Percentiles rank a stretch among this genome's conserved stretches.
Evolutionary conservation across 2,329 filamentous ascomycete species (phyloP).

Genomic region (Chaetomium globosum): DNA sequence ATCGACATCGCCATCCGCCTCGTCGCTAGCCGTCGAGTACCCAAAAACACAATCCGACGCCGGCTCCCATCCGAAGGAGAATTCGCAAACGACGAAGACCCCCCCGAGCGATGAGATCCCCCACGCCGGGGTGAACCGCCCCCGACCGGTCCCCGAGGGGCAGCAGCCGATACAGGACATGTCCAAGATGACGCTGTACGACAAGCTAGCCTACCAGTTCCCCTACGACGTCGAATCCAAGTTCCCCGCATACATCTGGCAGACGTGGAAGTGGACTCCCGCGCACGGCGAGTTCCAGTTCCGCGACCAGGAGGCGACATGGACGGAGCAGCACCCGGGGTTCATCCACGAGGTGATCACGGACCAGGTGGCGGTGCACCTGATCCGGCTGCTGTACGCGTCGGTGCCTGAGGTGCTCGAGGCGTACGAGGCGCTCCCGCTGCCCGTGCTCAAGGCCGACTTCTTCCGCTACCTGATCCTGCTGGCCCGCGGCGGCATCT

Average conservation of each 20-base stretch:
- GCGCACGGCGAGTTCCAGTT: constrained; percentile 77
- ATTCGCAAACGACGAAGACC: constrained; percentile 34
- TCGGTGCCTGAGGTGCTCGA: constrained; percentile 77
- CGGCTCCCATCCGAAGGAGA: constrained; percentile 33
- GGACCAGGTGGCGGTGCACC: constrained; percentile 79
- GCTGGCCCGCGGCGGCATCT: constrained; percentile 65
- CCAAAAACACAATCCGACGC: constrained; percentile 33
- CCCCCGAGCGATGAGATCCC: constrained; percentile 23
- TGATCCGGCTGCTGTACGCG: constrained; percentile 85
- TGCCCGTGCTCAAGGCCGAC: constrained; percentile 77
- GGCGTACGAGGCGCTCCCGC: constrained; percentile 71
- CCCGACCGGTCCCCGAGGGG: constrained; percentile 32
- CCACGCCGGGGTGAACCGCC: constrained; percentile 26
- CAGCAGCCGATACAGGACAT: constrained; percentile 67
- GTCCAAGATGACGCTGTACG: constrained; percentile 70
- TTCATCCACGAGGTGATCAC: constrained; percentile 97
- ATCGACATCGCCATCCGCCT: constrained; percentile 45
- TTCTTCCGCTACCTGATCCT: constrained; percentile 76
- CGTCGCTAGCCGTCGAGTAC: constrained; percentile 41
- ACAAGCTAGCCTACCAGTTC: constrained; percentile 89
- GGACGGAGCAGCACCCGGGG: constrained; percentile 81
- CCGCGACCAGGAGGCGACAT: constrained; percentile 82
- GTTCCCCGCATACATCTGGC: constrained; percentile 98
- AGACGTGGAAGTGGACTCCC: constrained; percentile 93
- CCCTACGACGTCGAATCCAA: constrained; percentile 86